Evolutionary conservation across 768 basidiomycete genomes (phyloP), one percentile per base, ranked within the genome.

Genomic region (Hydnomerulius pinastri): DNA sequence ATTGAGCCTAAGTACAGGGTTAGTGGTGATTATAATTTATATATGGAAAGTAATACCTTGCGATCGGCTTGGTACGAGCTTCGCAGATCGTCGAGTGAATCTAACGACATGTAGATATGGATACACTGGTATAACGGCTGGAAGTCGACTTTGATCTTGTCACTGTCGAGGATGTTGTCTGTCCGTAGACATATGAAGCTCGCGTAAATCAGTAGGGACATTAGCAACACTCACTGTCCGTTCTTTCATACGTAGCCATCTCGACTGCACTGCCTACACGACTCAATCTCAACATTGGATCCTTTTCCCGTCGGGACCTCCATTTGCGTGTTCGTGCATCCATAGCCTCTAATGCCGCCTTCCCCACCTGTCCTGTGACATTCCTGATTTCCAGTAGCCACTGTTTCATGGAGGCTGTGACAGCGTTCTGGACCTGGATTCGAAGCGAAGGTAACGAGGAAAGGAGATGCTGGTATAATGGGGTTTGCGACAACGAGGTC

Each of bases 371-470:
- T 2, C 86, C 83, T 45, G 90, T 91, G 51, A 88, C 79, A 59
- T 97, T 93, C 50, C 97, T 77, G 45, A 98, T 93, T 61, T 98
- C 95, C 41, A 97, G 81, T 23, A 99, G 72, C 97, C 97, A 99
- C 56, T 96, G 88, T 63, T 98, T 98, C 75, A 91, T 87, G 4
- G 93, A 92, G 0, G 92, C 92, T 4, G 92, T 95, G 4, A 98
- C 96, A 1, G 92, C 88, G 61, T 90, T 90, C 68, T 93, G 92
- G 64, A 99, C 91, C 61, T 94, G 91, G 15, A 77, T 73, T 6
- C 94, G 87, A 36, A 95, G 75, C 1, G 94, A 95, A 4, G 97
- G 97, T 36, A 99, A 72, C 2, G 96, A 96, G 2, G 89, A 89
- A 15, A 98, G 73, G 55, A 99, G 78, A 73, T 97, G 86, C 49